These are phyloP conservation scores for Citrullus mucosospermus DNA, from an alignment of 306 rosid species.

Conservation along the genomic window DNA sequence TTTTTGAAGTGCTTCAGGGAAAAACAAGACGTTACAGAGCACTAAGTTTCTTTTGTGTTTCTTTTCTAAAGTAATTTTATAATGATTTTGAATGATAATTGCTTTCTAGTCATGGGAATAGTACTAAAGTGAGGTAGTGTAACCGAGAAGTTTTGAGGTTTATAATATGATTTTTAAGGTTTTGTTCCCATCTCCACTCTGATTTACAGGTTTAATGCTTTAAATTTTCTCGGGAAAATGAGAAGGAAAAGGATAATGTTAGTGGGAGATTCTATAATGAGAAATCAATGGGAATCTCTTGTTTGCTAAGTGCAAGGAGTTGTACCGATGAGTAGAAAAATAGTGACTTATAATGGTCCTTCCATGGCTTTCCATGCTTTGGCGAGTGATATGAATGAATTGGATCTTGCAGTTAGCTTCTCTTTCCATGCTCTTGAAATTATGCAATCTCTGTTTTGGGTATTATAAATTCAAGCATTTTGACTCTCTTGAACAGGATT, in stretches of 20 bases:
- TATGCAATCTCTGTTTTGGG: background rate
- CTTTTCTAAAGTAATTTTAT: background rate
- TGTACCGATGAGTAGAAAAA: slow-evolving; percentile 58
- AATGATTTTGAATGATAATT: background rate
- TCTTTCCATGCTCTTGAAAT: background rate
- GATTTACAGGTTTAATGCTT: slow-evolving; percentile 68
- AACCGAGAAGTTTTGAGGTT: background rate
- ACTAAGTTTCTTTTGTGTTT: background rate
- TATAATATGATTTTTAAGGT: background rate
- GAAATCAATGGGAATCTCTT: slow-evolving; percentile 98
- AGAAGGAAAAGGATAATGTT: slow-evolving; percentile 80
- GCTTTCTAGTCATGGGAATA: background rate
- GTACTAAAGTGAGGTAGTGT: background rate
- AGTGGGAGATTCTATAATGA: slow-evolving; percentile 95
- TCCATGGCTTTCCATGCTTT: slow-evolving; percentile 84
- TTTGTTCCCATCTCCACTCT: background rate
- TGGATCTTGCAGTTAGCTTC: background rate
- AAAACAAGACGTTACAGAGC: background rate
- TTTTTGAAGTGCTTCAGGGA: background rate
- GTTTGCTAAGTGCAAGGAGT: slow-evolving; percentile 90
- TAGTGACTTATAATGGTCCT: slow-evolving; percentile 65
- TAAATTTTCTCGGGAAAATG: slow-evolving; percentile 72
- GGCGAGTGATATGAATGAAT: slow-evolving; percentile 24
- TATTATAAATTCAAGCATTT: background rate
- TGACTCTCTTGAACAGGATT: slow-evolving; percentile 40